Evolutionary conservation across 148 eudicot genomes (phyloP), one percentile per base, ranked within the genome.

Genomic region (Rhododendron kiyosumense): DNA sequence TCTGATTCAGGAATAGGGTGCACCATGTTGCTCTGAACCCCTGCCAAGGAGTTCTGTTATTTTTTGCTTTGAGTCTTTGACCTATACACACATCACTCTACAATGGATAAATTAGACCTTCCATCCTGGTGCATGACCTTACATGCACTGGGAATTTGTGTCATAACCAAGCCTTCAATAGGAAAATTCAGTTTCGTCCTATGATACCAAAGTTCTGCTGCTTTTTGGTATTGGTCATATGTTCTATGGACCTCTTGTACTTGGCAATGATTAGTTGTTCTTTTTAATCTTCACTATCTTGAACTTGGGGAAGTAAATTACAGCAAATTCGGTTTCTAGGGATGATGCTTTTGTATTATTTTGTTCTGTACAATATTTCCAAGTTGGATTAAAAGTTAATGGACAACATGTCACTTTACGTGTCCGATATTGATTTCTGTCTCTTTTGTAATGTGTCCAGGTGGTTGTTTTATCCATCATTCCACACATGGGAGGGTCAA

Each of bases 401-500:
- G 65, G n/a, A 59, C 26, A 59, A 59, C 7, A 20, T 2, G 0
- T 59, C n/a, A 59, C 65, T 59, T 20, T 20, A 59, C n/a, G n/a
- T 59, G 22, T 59, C 65, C 20, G n/a, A 18, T 20, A 59, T 59
- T 22, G n/a, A 22, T 59, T 59, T 80, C 7, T 26, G 22, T 51
- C 38, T 86, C 76, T 78, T 32, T 54, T 7, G 5, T 73, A 88
- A 17, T 32, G 65, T 85, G 71, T 61, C 59, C 94, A 96, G 99
- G 91, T 90, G 89, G 95, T 90, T 51, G 89, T 96, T 87, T 84
- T 93, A 54, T 78, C 92, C 18, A 85, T 92, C 85, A 91, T 93
- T 67, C 99, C 98, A 4, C 87, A 76, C 34, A 30, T 94, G 88
- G 45, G 79, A 77, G 96, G 98, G 24, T 88, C 96, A 65, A 89